phyloP scores from a whole-genome alignment of 75 land plant species.

The Azolla pinnata region DNA sequence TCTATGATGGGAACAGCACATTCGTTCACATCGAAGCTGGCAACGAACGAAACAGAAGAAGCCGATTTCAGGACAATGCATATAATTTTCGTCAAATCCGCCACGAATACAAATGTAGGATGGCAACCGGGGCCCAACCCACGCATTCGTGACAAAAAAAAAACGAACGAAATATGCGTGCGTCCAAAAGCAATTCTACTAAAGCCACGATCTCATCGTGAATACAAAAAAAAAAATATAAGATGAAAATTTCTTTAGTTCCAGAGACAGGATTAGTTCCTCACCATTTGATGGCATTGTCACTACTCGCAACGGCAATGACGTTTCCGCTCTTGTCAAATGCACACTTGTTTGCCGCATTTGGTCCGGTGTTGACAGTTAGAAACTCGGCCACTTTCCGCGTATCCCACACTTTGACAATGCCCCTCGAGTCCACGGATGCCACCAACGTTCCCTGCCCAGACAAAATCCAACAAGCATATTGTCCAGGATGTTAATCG shows the following conservation, averaged over 20 bases:
- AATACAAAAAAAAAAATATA: neutral
- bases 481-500: too few species aligned
- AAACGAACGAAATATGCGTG: too few species aligned
- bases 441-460: slow-evolving; percentile 27
- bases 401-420: slow-evolving; percentile 32
- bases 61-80: too few species aligned
- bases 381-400: slow-evolving; percentile 24
- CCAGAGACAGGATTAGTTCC: neutral
- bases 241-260: neutral
- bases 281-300: slow-evolving; percentile 25
- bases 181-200: neutral
- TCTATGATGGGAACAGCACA: slow-evolving; percentile 20
- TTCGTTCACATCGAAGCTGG: slow-evolving; percentile 24
- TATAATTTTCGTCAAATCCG: too few species aligned
- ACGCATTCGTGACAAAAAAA: too few species aligned
- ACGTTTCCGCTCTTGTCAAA: slow-evolving; percentile 27
- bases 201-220: too few species aligned
- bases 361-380: slow-evolving; percentile 31
- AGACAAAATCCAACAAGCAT: too few species aligned
- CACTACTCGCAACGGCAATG: slow-evolving; percentile 31
- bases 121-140: too few species aligned
- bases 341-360: slow-evolving; percentile 25
- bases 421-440: slow-evolving; percentile 29
- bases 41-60: neutral
- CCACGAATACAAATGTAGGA: too few species aligned